Conservation (phyloP, 176 grass and related monocot genomes). For the Microstegium vimineum region DNA sequence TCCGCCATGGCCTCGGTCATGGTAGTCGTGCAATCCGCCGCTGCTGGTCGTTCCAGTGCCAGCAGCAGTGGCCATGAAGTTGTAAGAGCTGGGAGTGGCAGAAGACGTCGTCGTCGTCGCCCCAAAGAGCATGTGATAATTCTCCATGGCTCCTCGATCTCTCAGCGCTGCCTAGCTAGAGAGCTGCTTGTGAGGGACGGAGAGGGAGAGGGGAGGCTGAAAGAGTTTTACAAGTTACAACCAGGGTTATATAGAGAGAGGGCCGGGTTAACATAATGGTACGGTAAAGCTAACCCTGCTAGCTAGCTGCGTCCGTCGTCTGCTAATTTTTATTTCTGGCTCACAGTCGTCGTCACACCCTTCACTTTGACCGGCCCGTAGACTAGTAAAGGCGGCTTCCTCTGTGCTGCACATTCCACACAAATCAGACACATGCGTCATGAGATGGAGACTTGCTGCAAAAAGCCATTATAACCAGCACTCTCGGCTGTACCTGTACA, state of each 20-base stretch:
- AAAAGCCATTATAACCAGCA: no score
- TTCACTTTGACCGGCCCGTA: conserved; percentile 40
- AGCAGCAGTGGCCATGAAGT: conserved; percentile 12
- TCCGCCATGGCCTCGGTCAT: background rate
- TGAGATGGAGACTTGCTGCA: background rate
- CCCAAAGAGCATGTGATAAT: conserved; percentile 48
- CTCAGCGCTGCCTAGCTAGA: no score
- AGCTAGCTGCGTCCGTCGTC: no score
- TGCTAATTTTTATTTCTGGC: background rate
- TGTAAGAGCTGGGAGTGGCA: conserved; percentile 39
- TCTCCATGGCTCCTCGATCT: conserved; percentile 65
- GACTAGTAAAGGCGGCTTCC: conserved; percentile 32
- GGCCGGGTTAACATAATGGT: background rate
- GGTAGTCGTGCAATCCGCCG: background rate
- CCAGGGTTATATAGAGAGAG: conserved; percentile 42
- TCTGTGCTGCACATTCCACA: background rate
- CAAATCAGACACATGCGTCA: conserved; percentile 1
- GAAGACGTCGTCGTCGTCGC: background rate
- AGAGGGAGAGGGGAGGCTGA: background rate
- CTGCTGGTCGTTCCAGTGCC: no score
- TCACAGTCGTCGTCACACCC: background rate
- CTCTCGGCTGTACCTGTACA: no score
- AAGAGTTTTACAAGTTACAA: conserved; percentile 49
- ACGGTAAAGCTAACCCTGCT: background rate
- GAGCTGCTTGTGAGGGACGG: background rate